Evolutionary conservation across 176 grass and related monocot genomes (phyloP).

Genomic region (Triticum turgidum): DNA sequence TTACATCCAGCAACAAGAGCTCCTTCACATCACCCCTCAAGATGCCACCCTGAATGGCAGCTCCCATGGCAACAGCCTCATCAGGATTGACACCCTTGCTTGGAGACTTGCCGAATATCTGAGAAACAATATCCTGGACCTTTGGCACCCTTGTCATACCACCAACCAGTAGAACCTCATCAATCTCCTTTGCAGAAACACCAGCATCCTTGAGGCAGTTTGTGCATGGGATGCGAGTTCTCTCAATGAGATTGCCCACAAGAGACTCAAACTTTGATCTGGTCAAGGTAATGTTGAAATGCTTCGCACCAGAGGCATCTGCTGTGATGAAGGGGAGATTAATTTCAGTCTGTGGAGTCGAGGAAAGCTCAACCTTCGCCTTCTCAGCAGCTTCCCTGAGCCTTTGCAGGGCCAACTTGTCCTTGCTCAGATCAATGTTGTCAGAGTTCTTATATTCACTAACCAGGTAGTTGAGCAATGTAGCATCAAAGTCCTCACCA

Average conservation of each 20-base stretch:
- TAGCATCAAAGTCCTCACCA: constrained; percentile 90
- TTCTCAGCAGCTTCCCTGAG: constrained; percentile 99
- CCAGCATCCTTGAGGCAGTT: constrained; percentile 96
- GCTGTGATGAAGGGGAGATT: constrained; percentile 97
- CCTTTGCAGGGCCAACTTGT: constrained; percentile 83
- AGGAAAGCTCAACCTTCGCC: constrained; percentile 95
- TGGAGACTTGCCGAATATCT: constrained; percentile 87
- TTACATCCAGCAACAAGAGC: constrained; percentile 95
- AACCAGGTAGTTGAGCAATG: constrained; percentile 87
- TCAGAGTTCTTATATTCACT: constrained; percentile 89
- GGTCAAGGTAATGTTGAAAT: constrained; percentile 93
- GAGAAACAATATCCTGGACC: constrained; percentile 80
- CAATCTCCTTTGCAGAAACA: constrained; percentile 81
- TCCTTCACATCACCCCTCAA: constrained; percentile 98
- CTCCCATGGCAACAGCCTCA: constrained; percentile 96
- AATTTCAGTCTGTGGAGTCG: constrained; percentile 88
- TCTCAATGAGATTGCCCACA: constrained; percentile 71
- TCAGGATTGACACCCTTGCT: constrained; percentile 99
- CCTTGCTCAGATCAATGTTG: constrained; percentile 83
- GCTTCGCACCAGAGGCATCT: constrained; percentile 87
- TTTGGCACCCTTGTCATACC: constrained; percentile 99
- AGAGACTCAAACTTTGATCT: constrained; percentile 93
- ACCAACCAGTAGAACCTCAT: constrained; percentile 92
- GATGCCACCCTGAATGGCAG: constrained; percentile 86
- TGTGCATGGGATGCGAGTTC: constrained; percentile 74